A percentile compares a stretch with the other conserved stretches of the same genome.
Conservation (phyloP, 805 yeast genomes). For the Suhomyces sp. region DNA sequence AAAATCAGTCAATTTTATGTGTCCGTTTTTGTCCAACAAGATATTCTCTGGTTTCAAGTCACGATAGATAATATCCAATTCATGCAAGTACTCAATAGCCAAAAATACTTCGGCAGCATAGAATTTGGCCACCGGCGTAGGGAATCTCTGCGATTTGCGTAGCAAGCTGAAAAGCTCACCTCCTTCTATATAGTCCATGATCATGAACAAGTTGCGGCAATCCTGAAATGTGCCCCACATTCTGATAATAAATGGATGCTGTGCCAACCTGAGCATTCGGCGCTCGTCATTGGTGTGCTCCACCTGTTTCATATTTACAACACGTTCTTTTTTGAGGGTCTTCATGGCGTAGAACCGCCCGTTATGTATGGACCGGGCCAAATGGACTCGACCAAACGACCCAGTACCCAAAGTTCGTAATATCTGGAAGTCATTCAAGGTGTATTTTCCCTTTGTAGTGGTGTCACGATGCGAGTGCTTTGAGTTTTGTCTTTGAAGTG, state of each 20-base stretch:
- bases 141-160: constrained; percentile 57
- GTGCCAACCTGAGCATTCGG: constrained; percentile 54
- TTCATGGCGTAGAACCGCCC: constrained; percentile 61
- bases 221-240: constrained; percentile 72
- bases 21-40: constrained; percentile 56
- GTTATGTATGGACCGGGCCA: constrained; percentile 56
- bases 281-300: constrained; percentile 65
- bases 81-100: constrained; percentile 57
- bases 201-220: constrained; percentile 54
- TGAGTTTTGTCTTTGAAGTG: constrained; percentile 8
- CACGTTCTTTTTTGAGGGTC: constrained; percentile 54
- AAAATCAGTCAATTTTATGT: constrained; percentile 58
- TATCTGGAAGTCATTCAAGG: constrained; percentile 54
- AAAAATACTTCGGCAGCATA: constrained; percentile 61
- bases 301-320: constrained; percentile 59
- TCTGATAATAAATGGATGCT: constrained; percentile 58
- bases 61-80: constrained; percentile 57
- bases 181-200: constrained; percentile 65
- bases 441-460: constrained; percentile 54
- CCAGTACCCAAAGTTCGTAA: constrained; percentile 61
- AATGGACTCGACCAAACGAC: constrained; percentile 58
- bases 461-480: constrained; percentile 21
- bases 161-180: constrained; percentile 57
- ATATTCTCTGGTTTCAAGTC: constrained; percentile 64
- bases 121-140: constrained; percentile 62